Evolutionary conservation across 2,329 filamentous ascomycete species (phyloP).

Genomic region (Rutstroemia sydowiana): DNA sequence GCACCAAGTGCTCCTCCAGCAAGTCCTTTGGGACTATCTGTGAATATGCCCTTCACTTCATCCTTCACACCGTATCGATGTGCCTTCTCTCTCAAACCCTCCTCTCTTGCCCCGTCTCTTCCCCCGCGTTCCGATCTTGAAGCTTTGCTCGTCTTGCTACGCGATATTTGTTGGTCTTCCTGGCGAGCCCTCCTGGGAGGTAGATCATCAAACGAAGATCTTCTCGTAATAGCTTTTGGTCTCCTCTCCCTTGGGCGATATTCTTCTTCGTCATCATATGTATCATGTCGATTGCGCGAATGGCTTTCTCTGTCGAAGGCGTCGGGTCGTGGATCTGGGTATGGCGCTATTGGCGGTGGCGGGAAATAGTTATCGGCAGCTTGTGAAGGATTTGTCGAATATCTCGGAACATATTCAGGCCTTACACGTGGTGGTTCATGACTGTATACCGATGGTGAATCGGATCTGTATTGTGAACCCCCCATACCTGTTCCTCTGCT

Average conservation of each 20-base stretch:
- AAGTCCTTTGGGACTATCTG: constrained; percentile 16
- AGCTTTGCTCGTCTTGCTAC: not conserved
- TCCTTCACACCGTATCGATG: constrained; percentile 14
- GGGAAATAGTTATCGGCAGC: not conserved
- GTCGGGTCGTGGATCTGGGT: not conserved
- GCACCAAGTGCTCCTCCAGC: constrained; percentile 21
- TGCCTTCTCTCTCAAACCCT: not conserved
- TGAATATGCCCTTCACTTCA: constrained; percentile 19
- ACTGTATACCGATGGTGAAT: not conserved
- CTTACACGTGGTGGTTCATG: constrained; percentile 5
- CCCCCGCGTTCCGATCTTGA: not conserved
- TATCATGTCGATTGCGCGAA: not conserved
- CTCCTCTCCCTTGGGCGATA: not conserved
- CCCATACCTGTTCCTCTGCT: not conserved
- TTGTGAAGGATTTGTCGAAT: not conserved
- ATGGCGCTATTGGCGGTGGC: not conserved
- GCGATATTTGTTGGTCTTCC: not conserved
- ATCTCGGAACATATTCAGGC: constrained; percentile 5
- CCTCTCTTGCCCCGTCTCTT: not conserved
- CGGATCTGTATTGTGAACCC: not conserved
- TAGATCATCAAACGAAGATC: constrained; percentile 6
- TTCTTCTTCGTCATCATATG: not conserved
- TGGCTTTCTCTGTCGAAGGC: not conserved
- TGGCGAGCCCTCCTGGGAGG: not conserved
- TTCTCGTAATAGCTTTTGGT: not conserved